phyloP scores from a whole-genome alignment of 2,329 filamentous ascomycete species.

The Bertia moriformis region DNA sequence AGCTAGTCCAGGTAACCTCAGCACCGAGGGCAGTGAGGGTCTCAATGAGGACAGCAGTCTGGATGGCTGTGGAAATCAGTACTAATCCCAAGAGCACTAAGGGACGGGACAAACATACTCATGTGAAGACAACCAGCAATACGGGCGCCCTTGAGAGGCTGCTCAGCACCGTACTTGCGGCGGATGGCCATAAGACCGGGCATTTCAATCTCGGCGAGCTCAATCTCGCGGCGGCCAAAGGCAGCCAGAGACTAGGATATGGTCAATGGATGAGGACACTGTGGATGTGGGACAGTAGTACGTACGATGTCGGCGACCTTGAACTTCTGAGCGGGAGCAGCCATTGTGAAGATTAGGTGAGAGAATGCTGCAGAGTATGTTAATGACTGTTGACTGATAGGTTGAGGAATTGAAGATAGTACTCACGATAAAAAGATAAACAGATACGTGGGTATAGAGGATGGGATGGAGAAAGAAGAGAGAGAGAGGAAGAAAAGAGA shows the following conservation, averaged over 20 bases:
- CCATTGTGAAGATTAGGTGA: constrained; percentile 35
- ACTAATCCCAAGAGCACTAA: neutral
- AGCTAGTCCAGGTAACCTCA: constrained; percentile 96
- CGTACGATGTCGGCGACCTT: constrained; percentile 81
- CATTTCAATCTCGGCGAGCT: constrained; percentile 94
- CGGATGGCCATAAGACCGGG: constrained; percentile 94
- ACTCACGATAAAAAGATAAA: too few species aligned
- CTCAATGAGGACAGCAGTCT: constrained; percentile 98
- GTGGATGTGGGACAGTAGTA: neutral
- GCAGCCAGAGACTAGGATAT: constrained; percentile 59
- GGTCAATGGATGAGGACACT: neutral
- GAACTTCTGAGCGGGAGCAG: constrained; percentile 80
- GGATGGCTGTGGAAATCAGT: constrained; percentile 43
- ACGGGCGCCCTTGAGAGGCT: constrained; percentile 85
- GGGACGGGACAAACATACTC: constrained; percentile 28
- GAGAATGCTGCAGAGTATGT: neutral
- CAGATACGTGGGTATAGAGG: too few species aligned
- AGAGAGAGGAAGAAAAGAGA: neutral
- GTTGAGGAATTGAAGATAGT: too few species aligned
- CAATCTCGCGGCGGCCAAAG: constrained; percentile 98
- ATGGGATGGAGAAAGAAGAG: neutral
- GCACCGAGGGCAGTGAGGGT: constrained; percentile 87
- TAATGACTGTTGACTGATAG: too few species aligned
- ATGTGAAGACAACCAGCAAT: constrained; percentile 98
- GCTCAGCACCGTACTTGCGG: constrained; percentile 76